These are phyloP conservation scores for Musa schizocarpa DNA, from an alignment of 176 grass and related monocot genomes.

Conservation along the genomic window DNA sequence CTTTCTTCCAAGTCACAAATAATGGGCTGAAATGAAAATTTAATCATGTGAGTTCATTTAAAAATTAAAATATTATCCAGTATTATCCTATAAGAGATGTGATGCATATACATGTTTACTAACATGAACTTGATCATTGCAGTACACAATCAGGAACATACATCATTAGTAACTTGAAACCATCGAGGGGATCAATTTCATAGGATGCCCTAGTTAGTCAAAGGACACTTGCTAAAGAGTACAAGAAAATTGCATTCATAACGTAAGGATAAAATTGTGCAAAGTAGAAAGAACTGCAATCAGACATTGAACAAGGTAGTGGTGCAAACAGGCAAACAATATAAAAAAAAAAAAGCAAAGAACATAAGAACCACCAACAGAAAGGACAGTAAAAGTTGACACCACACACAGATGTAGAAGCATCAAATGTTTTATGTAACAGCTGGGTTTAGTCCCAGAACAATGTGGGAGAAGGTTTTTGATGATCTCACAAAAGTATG, in stretches of 20 bases:
- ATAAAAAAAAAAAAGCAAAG: neutral
- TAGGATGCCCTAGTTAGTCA: too few species aligned
- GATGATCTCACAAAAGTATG: too few species aligned
- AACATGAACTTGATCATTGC: neutral
- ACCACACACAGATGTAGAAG: neutral
- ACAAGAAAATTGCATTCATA: neutral
- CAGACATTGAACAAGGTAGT: too few species aligned
- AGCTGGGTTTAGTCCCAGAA: too few species aligned
- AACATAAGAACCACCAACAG: neutral
- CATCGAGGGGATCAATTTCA: too few species aligned
- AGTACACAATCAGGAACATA: too few species aligned
- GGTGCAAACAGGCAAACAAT: neutral
- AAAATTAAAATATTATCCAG: neutral
- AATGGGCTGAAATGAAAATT: constrained; percentile 62
- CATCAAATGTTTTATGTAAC: neutral
- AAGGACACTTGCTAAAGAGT: neutral
- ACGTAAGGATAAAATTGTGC: neutral
- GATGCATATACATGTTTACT: neutral
- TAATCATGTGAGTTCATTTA: neutral
- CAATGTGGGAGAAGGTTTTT: too few species aligned
- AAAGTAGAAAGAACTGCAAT: neutral
- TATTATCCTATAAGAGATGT: neutral
- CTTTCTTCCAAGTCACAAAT: constrained; percentile 99
- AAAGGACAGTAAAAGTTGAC: neutral
- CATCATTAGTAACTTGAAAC: too few species aligned